A percentile compares a stretch with the other conserved stretches of the same genome.
Conservation (phyloP, 2,329 filamentous ascomycete genomes). For the Verticillium isaacii region DNA sequence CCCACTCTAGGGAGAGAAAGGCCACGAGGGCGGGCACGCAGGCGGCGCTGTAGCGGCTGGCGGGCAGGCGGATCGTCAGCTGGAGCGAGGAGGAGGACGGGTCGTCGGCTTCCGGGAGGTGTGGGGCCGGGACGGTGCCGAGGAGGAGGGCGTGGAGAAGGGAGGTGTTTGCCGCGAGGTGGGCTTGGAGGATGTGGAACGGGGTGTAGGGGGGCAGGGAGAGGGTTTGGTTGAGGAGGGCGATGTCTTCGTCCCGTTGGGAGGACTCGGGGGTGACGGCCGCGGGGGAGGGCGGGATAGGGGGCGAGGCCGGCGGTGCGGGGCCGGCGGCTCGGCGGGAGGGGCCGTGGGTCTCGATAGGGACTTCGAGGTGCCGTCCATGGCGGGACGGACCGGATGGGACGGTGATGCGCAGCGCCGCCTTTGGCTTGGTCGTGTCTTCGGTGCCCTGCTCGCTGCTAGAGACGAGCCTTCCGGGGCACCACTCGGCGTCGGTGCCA, state of each 20-base stretch:
- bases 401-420: neutral
- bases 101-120: neutral
- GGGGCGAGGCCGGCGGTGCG: neutral
- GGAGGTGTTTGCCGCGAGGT: slow-evolving; percentile 14
- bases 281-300: too few species aligned
- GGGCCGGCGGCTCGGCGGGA: slow-evolving; percentile 3
- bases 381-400: neutral
- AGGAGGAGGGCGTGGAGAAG: slow-evolving; percentile 16
- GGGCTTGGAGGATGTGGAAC: slow-evolving; percentile 6
- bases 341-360: neutral
- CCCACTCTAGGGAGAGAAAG: slow-evolving; percentile 6
- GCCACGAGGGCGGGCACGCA: slow-evolving; percentile 6
- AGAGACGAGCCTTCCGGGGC: neutral
- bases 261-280: neutral
- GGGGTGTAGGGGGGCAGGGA: slow-evolving; percentile 4
- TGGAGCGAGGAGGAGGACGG: neutral
- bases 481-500: neutral
- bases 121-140: slow-evolving; percentile 4
- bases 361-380: neutral
- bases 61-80: neutral
- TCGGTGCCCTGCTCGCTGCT: neutral
- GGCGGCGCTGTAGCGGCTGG: neutral
- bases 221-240: slow-evolving; percentile 9
- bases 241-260: neutral
- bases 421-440: neutral